Percentiles rank a stretch among this genome's conserved stretches.
phyloP scores from a whole-genome alignment of 2,329 filamentous ascomycete genomes.

The Ilyonectria robusta region DNA sequence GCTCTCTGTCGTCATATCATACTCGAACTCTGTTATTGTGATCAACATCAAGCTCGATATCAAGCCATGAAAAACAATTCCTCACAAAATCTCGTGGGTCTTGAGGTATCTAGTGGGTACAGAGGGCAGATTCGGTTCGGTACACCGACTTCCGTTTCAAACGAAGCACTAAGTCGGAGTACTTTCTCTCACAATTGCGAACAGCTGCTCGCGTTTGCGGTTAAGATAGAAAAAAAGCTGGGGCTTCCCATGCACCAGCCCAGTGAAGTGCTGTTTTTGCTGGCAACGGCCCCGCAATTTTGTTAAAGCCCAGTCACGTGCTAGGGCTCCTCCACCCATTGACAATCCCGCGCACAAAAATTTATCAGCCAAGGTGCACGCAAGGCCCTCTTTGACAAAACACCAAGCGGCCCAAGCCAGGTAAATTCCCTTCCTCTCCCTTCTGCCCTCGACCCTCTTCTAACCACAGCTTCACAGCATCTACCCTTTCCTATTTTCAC shows the following conservation, averaged over 20 bases:
- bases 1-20: not conserved
- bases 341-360: conserved; percentile 56
- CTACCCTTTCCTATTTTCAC: conserved; percentile 53
- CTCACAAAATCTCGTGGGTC: not conserved
- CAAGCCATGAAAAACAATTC: not conserved
- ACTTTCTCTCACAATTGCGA: not conserved
- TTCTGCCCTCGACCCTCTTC: conserved; percentile 47
- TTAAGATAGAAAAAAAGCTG: not conserved
- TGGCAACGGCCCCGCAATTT: conserved; percentile 23
- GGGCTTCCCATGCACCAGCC: not conserved
- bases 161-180: not conserved
- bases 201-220: not conserved
- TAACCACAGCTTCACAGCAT: conserved; percentile 51
- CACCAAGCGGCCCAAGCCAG: conserved; percentile 59
- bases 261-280: not conserved
- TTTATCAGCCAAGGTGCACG: conserved; percentile 49
- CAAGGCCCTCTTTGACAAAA: conserved; percentile 53
- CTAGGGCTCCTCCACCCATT: conserved; percentile 51
- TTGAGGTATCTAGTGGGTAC: not conserved
- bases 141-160: not conserved
- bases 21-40: not conserved
- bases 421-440: conserved; percentile 50
- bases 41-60: too few species aligned
- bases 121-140: not conserved
- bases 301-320: conserved; percentile 51